Base-by-base conservation (phyloP, 345 rosid genomes). In the Populus pruinosa region DNA sequence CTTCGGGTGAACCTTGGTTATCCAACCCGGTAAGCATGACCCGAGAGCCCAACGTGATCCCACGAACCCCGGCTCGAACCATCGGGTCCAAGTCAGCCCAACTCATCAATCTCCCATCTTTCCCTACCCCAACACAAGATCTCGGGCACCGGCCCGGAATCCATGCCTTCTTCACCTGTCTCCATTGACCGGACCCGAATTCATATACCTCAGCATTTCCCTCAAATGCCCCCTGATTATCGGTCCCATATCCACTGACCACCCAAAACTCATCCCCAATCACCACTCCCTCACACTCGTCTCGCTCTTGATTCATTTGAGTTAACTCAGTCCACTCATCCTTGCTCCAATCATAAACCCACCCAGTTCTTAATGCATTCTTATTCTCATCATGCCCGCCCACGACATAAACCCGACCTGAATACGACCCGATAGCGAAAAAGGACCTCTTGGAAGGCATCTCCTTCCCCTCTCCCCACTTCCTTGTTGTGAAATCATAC, bases 301-400 rank as follows among this genome's bases (percentile, higher is more conserved):
- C 96, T 41, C 92, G 85, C 83, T 85, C 94, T 76, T 83, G 88
- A 41, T 84, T 86, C 89, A 90, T 71, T 71, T 20, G 77, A 1
- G 82, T 23, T 82, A 92, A 38, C 88, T 87, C 90, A 1, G 35
- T 75, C 96, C 96, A 90, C 85, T 86, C 88, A 71, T 90, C 88
- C 16, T 35, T 49, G 67, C 76, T 77, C 83, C 87, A 73, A 69
- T 89, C 91, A 47, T 90, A 92, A 12, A 80, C 89, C 92, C 92
- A 88, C 31, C 88, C 90, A 1, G 87, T 76, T 20, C 65, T 85
- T 82, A 88, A 55, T 9, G 96, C 90, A 80, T 87, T 92, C 83
- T 92, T 92, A 83, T 83, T 82, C 87, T 86, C 88, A 25, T 92
- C 94, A 69, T 90, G 97, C 36, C 97, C 94, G 0, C 96, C 92